Evolutionary conservation across 106 monocot genomes (phyloP), one percentile per base, ranked within the genome.

Genomic region (Apostasia ramifera): DNA sequence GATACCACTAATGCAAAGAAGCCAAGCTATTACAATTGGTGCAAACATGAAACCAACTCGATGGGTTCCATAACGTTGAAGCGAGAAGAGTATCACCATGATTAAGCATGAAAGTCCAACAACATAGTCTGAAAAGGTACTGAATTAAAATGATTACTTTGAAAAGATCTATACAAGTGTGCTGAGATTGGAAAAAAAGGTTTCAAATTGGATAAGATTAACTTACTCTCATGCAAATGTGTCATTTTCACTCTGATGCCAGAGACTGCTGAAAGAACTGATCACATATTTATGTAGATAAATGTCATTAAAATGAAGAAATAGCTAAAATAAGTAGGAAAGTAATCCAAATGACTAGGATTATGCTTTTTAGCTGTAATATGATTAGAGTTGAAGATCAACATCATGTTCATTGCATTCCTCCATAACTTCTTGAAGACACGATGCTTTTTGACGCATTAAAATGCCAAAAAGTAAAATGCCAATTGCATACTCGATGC

Each of bases 261-360:
- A 4, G 87, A 86, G 10, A 84, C 91, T 15, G 90, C 90, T 54
- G 90, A 85, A 71, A 90, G 82, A 73, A 90, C 90, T 90, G 82
- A 71, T 48, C 56, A 26, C 26, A 26, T 26, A 26, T 26, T 26
- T 26, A 26, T 26, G 26, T 26, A 26, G 26, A 26, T 26, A 26
- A 26, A 26, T 26, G 26, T 26, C 26, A 26, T 26, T 26, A 26
- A 26, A 26, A 26, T 26, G 26, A 26, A 26, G 26, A 26, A 26
- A 26, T 26, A 26, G 26, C 26, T 26, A 26, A 26, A 26, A 26
- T 26, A 26, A 26, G 26, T 26, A 26, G 26, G 26, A 26, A 26
- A 26, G 26, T 26, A 26, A 26, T 26, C 26, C 26, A 26, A 26
- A 26, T 26, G 26, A 26, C 26, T 26, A 26, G 26, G 26, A 26